Percentiles rank a stretch among this genome's conserved stretches.
These are phyloP conservation scores for Physaria fendleri DNA, from an alignment of 345 rosid genomes.

Conservation along the genomic window DNA sequence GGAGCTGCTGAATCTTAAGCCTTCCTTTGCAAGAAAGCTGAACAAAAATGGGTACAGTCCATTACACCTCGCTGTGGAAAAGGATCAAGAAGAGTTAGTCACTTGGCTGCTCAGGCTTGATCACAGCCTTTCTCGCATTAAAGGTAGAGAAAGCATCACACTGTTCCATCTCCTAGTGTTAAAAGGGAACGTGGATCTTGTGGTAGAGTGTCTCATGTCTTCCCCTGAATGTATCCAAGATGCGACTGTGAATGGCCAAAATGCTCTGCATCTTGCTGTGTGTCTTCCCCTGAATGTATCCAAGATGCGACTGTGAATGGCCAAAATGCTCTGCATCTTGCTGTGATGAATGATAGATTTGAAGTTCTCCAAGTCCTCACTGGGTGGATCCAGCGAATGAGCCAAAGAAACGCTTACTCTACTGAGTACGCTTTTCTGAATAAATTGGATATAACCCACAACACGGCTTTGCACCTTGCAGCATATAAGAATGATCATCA, in stretches of 20 bases:
- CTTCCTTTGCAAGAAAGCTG: slow-evolving; percentile 32
- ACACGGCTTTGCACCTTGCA: slow-evolving; percentile 28
- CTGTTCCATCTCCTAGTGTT: slow-evolving; percentile 11
- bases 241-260: background rate
- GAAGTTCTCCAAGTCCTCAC: slow-evolving; percentile 24
- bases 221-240: slow-evolving; percentile 19
- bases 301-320: background rate
- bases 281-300: too few species aligned
- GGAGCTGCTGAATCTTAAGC: slow-evolving; percentile 32
- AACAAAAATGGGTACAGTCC: slow-evolving; percentile 31
- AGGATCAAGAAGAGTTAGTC: background rate
- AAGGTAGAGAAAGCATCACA: slow-evolving; percentile 22
- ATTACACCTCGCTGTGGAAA: slow-evolving; percentile 30
- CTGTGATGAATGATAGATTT: slow-evolving; percentile 8
- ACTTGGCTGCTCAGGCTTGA: background rate
- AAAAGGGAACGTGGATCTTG: slow-evolving; percentile 2
- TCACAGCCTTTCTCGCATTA: background rate
- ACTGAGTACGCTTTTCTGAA: background rate
- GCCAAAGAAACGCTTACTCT: background rate
- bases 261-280: slow-evolving; percentile 26
- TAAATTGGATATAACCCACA: background rate
- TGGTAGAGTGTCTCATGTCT: background rate
- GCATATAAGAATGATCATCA: slow-evolving; percentile 15
- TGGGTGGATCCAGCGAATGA: slow-evolving; percentile 12
- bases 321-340: slow-evolving; percentile 21